These are phyloP conservation scores for Fusarium cicatricum DNA, from an alignment of 2,329 filamentous ascomycete species.

Conservation along the genomic window DNA sequence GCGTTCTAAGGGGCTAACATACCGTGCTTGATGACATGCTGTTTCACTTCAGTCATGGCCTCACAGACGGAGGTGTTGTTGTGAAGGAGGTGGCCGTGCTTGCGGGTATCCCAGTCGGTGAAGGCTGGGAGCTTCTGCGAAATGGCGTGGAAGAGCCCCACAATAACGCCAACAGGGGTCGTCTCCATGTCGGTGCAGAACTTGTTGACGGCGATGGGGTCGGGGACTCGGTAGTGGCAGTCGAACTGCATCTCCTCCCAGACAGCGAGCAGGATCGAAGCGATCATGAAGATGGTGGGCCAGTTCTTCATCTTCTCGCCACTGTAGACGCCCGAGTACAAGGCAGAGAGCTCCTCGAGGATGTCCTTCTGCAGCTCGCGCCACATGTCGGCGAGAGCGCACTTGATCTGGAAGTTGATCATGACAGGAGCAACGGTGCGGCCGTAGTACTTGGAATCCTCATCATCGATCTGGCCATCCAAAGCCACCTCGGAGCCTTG, in stretches of 20 bases:
- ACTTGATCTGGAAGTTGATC: slow-evolving; percentile 99
- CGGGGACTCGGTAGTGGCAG: slow-evolving; percentile 92
- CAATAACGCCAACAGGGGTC: slow-evolving; percentile 93
- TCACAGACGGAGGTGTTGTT: slow-evolving; percentile 93
- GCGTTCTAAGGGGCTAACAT: slow-evolving; percentile 50
- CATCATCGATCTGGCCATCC: slow-evolving; percentile 85
- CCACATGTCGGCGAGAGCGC: slow-evolving; percentile 97
- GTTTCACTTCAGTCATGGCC: slow-evolving; percentile 93
- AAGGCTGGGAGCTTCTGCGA: slow-evolving; percentile 95
- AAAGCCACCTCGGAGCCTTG: slow-evolving; percentile 80
- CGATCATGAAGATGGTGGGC: slow-evolving; percentile 98
- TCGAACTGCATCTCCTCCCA: slow-evolving; percentile 99
- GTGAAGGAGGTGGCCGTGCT: slow-evolving; percentile 89
- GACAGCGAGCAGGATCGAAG: slow-evolving; percentile 88
- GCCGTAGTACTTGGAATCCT: slow-evolving; percentile 85
- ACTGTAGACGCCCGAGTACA: slow-evolving; percentile 98
- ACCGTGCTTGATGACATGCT: slow-evolving; percentile 95
- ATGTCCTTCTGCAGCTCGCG: slow-evolving; percentile 96
- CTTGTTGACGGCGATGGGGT: slow-evolving; percentile 84
- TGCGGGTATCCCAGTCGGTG: slow-evolving; percentile 90
- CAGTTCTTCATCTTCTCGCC: slow-evolving; percentile 98
- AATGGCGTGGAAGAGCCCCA: slow-evolving; percentile 96
- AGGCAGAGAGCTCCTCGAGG: slow-evolving; percentile 86
- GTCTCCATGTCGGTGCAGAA: slow-evolving; percentile 98
- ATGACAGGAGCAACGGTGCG: slow-evolving; percentile 95